Evolutionary conservation across 768 basidiomycete genomes (phyloP).

Genomic region (Rhodosporidiobolus sp.): DNA sequence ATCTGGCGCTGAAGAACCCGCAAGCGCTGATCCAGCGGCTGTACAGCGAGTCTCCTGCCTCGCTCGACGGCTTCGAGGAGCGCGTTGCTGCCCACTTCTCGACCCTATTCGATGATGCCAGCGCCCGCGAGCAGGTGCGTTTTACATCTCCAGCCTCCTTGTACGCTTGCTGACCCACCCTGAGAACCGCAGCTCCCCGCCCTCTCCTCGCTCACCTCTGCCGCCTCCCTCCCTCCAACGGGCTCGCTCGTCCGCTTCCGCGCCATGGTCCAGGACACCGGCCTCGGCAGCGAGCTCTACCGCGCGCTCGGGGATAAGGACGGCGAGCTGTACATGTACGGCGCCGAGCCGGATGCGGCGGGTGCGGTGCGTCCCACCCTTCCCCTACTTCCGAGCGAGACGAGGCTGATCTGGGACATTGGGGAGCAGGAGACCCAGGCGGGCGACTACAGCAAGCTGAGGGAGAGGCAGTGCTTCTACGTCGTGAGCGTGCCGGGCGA

Average conservation of each 20-base stretch:
- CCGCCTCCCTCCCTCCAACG: not conserved
- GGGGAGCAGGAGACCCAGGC: conserved; percentile 7
- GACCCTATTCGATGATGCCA: not conserved
- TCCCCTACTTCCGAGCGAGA: not conserved
- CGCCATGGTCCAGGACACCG: conserved; percentile 47
- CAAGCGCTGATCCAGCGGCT: conserved; percentile 15
- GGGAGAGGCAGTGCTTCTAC: conserved; percentile 43
- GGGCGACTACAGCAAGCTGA: conserved; percentile 44
- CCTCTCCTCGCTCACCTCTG: conserved; percentile 7
- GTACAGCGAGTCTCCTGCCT: not conserved
- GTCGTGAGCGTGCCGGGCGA: conserved; percentile 45
- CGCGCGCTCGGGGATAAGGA: conserved; percentile 7
- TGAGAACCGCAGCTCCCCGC: conserved; percentile 5
- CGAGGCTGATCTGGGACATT: not conserved
- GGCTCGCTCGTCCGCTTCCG: conserved; percentile 43
- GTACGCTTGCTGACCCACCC: not conserved
- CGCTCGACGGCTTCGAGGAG: conserved; percentile 29
- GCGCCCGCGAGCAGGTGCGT: conserved; percentile 12
- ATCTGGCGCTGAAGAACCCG: conserved; percentile 25
- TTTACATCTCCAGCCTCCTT: rapidly evolving
- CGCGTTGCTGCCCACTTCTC: conserved; percentile 22
- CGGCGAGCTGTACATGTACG: conserved; percentile 17
- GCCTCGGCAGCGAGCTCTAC: conserved; percentile 44
- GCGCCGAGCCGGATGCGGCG: conserved; percentile 22
- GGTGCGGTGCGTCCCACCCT: not conserved